These are phyloP conservation scores for Lactarius evosmus DNA, from an alignment of 768 basidiomycete genomes.

Conservation along the genomic window DNA sequence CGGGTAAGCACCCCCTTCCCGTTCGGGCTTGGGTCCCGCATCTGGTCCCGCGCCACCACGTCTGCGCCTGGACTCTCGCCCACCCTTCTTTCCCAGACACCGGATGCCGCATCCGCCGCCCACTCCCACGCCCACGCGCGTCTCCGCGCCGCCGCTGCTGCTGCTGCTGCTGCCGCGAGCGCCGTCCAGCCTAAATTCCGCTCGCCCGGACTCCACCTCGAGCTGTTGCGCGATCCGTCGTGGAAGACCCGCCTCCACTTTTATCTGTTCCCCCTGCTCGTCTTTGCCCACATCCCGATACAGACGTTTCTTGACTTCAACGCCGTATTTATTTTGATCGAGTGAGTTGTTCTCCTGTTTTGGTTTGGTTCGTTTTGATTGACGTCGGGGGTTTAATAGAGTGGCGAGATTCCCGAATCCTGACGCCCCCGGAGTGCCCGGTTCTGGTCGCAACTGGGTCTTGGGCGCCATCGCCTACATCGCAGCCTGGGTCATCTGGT, in stretches of 20 bases:
- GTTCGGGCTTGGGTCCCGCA: slow-evolving; percentile 36
- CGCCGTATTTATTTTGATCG: slow-evolving; percentile 74
- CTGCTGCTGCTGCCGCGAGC: slow-evolving; percentile 6
- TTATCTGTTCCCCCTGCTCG: slow-evolving; percentile 65
- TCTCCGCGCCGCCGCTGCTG: not conserved
- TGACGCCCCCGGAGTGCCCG: slow-evolving; percentile 61
- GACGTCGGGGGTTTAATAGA: slow-evolving; percentile 38
- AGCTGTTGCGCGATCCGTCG: slow-evolving; percentile 62
- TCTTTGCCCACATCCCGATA: slow-evolving; percentile 66
- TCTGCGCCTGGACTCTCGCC: slow-evolving; percentile 38
- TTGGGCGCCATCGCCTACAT: slow-evolving; percentile 81
- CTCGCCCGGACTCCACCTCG: slow-evolving; percentile 62
- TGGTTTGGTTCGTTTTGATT: slow-evolving; percentile 13
- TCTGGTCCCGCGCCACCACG: slow-evolving; percentile 58
- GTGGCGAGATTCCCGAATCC: slow-evolving; percentile 74
- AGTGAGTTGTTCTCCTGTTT: slow-evolving; percentile 52
- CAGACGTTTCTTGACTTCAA: slow-evolving; percentile 91
- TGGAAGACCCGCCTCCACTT: slow-evolving; percentile 56
- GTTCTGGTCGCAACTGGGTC: slow-evolving; percentile 76
- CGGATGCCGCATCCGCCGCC: slow-evolving; percentile 32
- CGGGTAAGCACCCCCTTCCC: slow-evolving; percentile 38
- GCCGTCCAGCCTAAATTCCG: slow-evolving; percentile 59
- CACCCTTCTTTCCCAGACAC: slow-evolving; percentile 42
- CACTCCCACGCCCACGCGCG: not conserved
- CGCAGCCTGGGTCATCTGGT: slow-evolving; percentile 75